phyloP scores from a whole-genome alignment of 208 protist species.

The Phytomonas sp. region DNA sequence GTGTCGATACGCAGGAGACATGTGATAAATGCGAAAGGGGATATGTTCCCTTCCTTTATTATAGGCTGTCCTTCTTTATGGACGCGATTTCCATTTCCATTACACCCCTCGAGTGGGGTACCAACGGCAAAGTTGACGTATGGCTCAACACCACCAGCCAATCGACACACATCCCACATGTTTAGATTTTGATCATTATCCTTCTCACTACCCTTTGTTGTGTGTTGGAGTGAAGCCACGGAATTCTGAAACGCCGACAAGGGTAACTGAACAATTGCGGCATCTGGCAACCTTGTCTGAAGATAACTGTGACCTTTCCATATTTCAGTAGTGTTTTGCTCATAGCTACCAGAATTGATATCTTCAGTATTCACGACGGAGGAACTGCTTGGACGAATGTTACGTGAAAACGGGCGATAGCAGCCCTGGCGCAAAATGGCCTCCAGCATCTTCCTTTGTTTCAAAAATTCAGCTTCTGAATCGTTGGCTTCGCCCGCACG shows the following conservation, averaged over 20 bases:
- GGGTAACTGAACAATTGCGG: neutral
- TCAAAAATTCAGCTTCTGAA: no score
- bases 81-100: neutral
- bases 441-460: no score
- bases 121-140: constrained; percentile 61
- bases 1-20: constrained; percentile 19
- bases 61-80: no score
- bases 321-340: no score
- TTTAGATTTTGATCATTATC: constrained; percentile 2
- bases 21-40: constrained; percentile 17
- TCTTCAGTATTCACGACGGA: no score
- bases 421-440: no score
- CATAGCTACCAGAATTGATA: no score
- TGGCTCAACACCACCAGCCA: constrained; percentile 59
- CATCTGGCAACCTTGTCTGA: neutral
- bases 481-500: no score
- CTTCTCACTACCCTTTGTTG: neutral
- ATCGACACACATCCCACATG: constrained; percentile 17
- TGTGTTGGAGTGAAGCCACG: neutral
- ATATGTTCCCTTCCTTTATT: neutral
- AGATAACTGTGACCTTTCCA: neutral
- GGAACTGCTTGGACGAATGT: no score
- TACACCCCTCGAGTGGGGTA: constrained; percentile 13
- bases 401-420: no score
- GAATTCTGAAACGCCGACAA: neutral